A percentile compares a stretch with the other conserved stretches of the same genome.
Evolutionary conservation across 1,284 basidiomycete species (phyloP).

Genomic region (Naganishia sp.): DNA sequence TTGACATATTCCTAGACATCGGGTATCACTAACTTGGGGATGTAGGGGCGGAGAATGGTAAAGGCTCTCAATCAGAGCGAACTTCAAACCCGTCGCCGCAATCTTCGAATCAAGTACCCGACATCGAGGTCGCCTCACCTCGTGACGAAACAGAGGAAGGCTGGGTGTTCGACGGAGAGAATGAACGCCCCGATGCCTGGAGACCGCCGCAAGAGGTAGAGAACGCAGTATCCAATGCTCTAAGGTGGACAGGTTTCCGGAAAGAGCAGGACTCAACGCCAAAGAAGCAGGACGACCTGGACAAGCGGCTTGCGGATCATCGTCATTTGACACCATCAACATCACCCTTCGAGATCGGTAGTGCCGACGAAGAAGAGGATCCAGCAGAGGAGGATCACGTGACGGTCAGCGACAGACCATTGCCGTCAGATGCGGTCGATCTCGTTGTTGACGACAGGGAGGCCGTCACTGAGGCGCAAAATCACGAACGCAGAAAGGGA

Average conservation of each 20-base stretch:
- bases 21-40: neutral
- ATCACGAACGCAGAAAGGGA: slow-evolving; percentile 41
- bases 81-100: slow-evolving; percentile 2
- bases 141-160: slow-evolving; percentile 31
- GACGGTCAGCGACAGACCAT: slow-evolving; percentile 36
- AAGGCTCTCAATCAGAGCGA: slow-evolving; percentile 35
- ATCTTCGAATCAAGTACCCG: slow-evolving; percentile 7
- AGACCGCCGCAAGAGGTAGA: slow-evolving; percentile 31
- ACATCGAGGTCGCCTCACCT: slow-evolving; percentile 22
- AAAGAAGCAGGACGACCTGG: neutral
- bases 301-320: slow-evolving; percentile 9
- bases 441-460: slow-evolving; percentile 61
- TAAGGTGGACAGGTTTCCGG: slow-evolving; percentile 24
- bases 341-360: slow-evolving; percentile 39
- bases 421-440: slow-evolving; percentile 75
- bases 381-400: slow-evolving; percentile 52
- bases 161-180: slow-evolving; percentile 45
- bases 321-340: slow-evolving; percentile 31
- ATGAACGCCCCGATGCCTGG: slow-evolving; percentile 38
- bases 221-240: slow-evolving; percentile 14
- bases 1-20: slow-evolving; percentile 7
- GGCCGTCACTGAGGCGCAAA: slow-evolving; percentile 45
- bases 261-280: slow-evolving; percentile 10
- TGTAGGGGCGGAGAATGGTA: slow-evolving; percentile 28
- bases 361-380: slow-evolving; percentile 49